These are phyloP conservation scores for Colletotrichum simmondsii DNA, from an alignment of 2,329 filamentous ascomycete species.

Conservation along the genomic window DNA sequence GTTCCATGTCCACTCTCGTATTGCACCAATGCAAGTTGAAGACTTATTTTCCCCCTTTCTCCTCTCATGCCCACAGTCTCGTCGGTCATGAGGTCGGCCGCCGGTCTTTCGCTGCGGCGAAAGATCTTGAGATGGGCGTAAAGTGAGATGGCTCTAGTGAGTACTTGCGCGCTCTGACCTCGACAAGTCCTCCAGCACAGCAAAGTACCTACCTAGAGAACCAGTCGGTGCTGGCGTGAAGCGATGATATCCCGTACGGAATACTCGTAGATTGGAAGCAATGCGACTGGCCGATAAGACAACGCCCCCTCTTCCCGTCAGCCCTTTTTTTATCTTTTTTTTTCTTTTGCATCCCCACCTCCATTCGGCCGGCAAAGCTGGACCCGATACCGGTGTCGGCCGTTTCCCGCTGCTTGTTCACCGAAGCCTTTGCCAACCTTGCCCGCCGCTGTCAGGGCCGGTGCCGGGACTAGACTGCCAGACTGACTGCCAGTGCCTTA, in stretches of 20 bases:
- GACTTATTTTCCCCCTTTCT: not conserved
- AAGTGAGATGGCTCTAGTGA: not conserved
- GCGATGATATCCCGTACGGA: not conserved
- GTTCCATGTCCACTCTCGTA: constrained; percentile 9
- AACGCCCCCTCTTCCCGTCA: not conserved
- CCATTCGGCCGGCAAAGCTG: constrained; percentile 1
- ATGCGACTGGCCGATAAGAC: constrained; percentile 17
- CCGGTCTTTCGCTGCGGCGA: not conserved
- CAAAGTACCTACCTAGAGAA: not conserved
- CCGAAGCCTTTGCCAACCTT: not conserved
- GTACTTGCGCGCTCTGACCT: constrained; percentile 11
- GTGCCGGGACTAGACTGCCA: not conserved
- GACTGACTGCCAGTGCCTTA: no score
- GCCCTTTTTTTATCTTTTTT: not conserved
- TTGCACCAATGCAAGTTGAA: constrained; percentile 7
- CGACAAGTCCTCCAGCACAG: not conserved
- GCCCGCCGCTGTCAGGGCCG: constrained; percentile 2
- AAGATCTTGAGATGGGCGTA: constrained; percentile 17
- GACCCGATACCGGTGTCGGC: constrained; percentile 25
- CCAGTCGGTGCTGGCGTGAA: not conserved
- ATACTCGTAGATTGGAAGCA: not conserved
- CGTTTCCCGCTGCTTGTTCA: not conserved
- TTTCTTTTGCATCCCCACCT: not conserved
- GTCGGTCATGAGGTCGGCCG: not conserved
- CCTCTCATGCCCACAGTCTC: not conserved